Evolutionary conservation across 2,329 filamentous ascomycete genomes (phyloP).

Genomic region (Exophiala sp.): DNA sequence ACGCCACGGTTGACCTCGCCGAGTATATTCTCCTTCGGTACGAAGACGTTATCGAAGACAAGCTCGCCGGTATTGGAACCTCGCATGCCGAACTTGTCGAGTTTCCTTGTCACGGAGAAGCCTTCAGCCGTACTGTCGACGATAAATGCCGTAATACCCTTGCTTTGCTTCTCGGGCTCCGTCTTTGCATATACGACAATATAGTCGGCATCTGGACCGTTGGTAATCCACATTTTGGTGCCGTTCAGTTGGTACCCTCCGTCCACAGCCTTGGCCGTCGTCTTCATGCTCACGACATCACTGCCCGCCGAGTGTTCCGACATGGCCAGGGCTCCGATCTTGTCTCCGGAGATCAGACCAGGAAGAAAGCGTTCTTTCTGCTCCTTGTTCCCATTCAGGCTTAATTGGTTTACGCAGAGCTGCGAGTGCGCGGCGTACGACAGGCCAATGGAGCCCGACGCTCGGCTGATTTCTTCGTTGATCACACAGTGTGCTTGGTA

Average conservation of each 20-base stretch:
- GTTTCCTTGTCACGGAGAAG: slow-evolving; percentile 81
- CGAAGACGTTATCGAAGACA: slow-evolving; percentile 83
- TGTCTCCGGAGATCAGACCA: slow-evolving; percentile 70
- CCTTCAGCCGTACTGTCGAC: slow-evolving; percentile 65
- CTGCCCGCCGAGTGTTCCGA: slow-evolving; percentile 84
- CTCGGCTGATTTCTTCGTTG: slow-evolving; percentile 88
- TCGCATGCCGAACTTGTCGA: slow-evolving; percentile 97
- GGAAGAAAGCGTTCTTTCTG: slow-evolving; percentile 81
- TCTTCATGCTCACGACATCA: slow-evolving; percentile 95
- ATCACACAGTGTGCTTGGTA: slow-evolving; percentile 96
- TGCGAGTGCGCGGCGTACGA: slow-evolving; percentile 96
- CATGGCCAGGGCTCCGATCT: slow-evolving; percentile 88
- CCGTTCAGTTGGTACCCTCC: slow-evolving; percentile 83
- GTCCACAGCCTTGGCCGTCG: slow-evolving; percentile 69
- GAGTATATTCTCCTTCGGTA: slow-evolving; percentile 73
- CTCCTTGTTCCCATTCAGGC: slow-evolving; percentile 71
- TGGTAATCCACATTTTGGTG: slow-evolving; percentile 99
- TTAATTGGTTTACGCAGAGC: slow-evolving; percentile 92
- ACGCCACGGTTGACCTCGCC: slow-evolving; percentile 77
- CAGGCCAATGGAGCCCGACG: slow-evolving; percentile 71
- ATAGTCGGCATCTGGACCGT: slow-evolving; percentile 85
- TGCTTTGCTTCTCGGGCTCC: slow-evolving; percentile 67
- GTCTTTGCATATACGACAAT: slow-evolving; percentile 98
- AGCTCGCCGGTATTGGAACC: slow-evolving; percentile 95
- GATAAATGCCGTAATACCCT: slow-evolving; percentile 92